Evolutionary conservation across 208 protist genomes (phyloP), one percentile per base, ranked within the genome.

Genomic region (Acanthamoeba castellanii): DNA sequence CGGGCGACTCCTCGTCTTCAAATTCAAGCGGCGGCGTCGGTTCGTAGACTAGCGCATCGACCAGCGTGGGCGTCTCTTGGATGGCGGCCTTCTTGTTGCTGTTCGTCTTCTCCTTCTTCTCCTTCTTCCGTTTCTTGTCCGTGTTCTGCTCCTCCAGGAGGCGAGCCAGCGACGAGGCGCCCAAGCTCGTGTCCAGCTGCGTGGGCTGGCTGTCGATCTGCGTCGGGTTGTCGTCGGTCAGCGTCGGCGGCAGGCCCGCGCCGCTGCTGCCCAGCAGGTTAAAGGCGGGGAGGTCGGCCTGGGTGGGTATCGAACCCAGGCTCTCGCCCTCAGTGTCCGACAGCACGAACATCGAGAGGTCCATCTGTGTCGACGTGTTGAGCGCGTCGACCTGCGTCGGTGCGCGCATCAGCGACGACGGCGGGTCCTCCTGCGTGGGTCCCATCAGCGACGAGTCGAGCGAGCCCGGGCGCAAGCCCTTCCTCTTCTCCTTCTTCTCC

Each of bases 201-300:
- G 76, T 85, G 27, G 76, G 76, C 47, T 30, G 37, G 45, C 45
- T 85, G 47, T 85, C 76, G 76, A 85, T 85, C 76, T 85, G 76
- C 18, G 76, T 59, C 9, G 76, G 45, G 25, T 42, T 14, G 34
- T 76, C 68, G 68, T 76, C 68, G 18, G 18, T 20, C 32, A 42
- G 68, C 68, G 68, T 76, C 13, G 68, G 34, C 68, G 32, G 68
- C 68, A 32, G 68, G 9, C 27, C 68, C 37, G 37, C 37, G 37
- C 37, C 37, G 37, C 37, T 42, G 37, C 37, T 42, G 37, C 25
- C 30, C 72, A 82, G 0, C n/a, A 82, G 72, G 37, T 37, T 85
- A 42, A 85, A 57, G 14, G 27, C 76, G 22, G 42, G 42, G 6
- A 9, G 14, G 13, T 85, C 76, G 34, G 45, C 22, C 47, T 59